phyloP scores from a whole-genome alignment of 2,329 filamentous ascomycete species.

The Rhynchosporium secalis region DNA sequence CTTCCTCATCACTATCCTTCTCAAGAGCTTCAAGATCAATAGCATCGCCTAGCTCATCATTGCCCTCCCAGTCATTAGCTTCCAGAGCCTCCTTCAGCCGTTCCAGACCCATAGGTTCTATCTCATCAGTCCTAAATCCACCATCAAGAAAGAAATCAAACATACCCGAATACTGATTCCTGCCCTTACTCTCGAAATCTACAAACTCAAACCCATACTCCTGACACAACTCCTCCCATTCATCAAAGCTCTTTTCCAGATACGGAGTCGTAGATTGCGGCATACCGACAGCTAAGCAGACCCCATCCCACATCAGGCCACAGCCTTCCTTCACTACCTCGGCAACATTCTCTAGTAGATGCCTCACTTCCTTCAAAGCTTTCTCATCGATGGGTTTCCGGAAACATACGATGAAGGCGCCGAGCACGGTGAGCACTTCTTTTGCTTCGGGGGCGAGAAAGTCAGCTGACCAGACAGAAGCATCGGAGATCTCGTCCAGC shows the following conservation, averaged over 20 bases:
- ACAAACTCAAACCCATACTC: constrained; percentile 64
- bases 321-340: constrained; percentile 57
- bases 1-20: constrained; percentile 34
- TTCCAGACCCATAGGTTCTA: constrained; percentile 60
- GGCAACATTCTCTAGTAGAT: constrained; percentile 53
- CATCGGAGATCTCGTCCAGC: constrained; percentile 58
- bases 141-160: constrained; percentile 15
- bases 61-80: constrained; percentile 62
- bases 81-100: constrained; percentile 62
- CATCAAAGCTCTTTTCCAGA: constrained; percentile 46
- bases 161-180: constrained; percentile 62
- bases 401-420: constrained; percentile 59
- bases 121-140: constrained; percentile 12
- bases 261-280: constrained; percentile 35
- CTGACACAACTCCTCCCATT: constrained; percentile 62
- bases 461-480: constrained; percentile 51
- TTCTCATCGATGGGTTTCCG: constrained; percentile 42
- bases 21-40: constrained; percentile 43
- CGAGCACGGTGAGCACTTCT: constrained; percentile 62
- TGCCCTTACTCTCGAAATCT: constrained; percentile 48
- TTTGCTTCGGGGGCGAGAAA: constrained; percentile 62
- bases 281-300: constrained; percentile 59
- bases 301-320: constrained; percentile 65
- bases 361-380: constrained; percentile 35
- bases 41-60: constrained; percentile 41